Evolutionary conservation across 805 yeast genomes (phyloP).

Genomic region (Metschnikowia koreensis): DNA sequence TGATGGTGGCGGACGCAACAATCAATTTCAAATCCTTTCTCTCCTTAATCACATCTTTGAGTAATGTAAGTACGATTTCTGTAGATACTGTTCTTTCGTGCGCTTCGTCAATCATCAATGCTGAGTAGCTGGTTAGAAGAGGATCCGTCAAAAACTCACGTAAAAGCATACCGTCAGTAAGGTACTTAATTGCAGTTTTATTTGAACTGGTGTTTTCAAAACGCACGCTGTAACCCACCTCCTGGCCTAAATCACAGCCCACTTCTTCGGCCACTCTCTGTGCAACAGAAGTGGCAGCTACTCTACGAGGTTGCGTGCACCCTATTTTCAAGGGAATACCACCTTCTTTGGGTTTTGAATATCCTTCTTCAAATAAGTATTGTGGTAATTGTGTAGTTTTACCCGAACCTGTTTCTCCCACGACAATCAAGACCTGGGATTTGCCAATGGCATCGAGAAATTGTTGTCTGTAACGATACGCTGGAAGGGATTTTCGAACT

Average conservation of each 20-base stretch:
- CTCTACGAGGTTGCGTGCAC: conserved; percentile 93
- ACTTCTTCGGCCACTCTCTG: conserved; percentile 88
- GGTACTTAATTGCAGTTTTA: conserved; percentile 74
- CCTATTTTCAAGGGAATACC: conserved; percentile 51
- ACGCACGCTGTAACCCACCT: conserved; percentile 86
- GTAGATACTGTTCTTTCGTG: conserved; percentile 96
- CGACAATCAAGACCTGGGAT: conserved; percentile 70
- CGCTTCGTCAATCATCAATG: conserved; percentile 93
- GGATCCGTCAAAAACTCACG: conserved; percentile 83
- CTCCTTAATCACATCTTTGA: conserved; percentile 63
- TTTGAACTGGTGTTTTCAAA: conserved; percentile 76
- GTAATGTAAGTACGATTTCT: conserved; percentile 72
- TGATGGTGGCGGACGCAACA: conserved; percentile 92
- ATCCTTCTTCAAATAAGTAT: conserved; percentile 80
- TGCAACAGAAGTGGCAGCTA: conserved; percentile 92
- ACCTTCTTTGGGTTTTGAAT: conserved; percentile 43
- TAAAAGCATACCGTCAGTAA: conserved; percentile 94
- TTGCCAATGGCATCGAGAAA: conserved; percentile 58
- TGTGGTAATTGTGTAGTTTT: conserved; percentile 94
- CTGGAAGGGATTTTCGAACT: conserved; percentile 70
- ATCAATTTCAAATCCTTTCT: conserved; percentile 72
- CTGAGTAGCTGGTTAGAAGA: conserved; percentile 64
- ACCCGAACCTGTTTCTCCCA: conserved; percentile 92
- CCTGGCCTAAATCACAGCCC: conserved; percentile 72
- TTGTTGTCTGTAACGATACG: conserved; percentile 58